phyloP scores from a whole-genome alignment of 148 eudicot genomes.

The Selenicereus undatus region DNA sequence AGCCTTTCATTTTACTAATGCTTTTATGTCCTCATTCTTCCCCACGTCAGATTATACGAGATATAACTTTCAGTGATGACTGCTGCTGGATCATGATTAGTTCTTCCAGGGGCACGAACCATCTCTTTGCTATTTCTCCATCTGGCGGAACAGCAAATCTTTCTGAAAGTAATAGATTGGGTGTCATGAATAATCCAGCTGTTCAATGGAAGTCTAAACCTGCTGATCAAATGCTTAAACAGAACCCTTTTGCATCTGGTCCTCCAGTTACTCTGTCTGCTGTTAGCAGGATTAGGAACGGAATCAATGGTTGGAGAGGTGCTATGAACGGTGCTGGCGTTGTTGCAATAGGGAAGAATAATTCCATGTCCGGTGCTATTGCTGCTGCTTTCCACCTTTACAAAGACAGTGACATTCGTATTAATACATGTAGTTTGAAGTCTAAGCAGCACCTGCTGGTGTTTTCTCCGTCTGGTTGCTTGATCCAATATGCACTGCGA shows the following conservation, averaged over 20 bases:
- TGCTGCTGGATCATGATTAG: constrained; percentile 79
- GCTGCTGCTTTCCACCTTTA: constrained; percentile 60
- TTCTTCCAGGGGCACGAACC: constrained; percentile 80
- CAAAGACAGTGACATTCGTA: constrained; percentile 25
- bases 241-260: constrained; percentile 33
- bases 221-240: constrained; percentile 32
- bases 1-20: constrained; percentile 11
- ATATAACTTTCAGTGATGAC: constrained; percentile 73
- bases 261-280: constrained; percentile 62
- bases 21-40: background rate
- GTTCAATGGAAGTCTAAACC: constrained; percentile 34
- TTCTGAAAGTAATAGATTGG: constrained; percentile 24
- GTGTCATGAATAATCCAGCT: constrained; percentile 26
- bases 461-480: constrained; percentile 60
- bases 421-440: constrained; percentile 24
- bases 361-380: constrained; percentile 48
- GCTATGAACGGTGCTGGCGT: constrained; percentile 67
- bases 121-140: constrained; percentile 76
- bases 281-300: constrained; percentile 66
- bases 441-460: constrained; percentile 54
- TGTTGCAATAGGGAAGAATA: constrained; percentile 54
- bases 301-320: constrained; percentile 61
- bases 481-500: constrained; percentile 61
- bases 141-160: constrained; percentile 56
- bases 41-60: constrained; percentile 67